Evolutionary conservation across 106 monocot genomes (phyloP).

Genomic region (Posidonia australis): DNA sequence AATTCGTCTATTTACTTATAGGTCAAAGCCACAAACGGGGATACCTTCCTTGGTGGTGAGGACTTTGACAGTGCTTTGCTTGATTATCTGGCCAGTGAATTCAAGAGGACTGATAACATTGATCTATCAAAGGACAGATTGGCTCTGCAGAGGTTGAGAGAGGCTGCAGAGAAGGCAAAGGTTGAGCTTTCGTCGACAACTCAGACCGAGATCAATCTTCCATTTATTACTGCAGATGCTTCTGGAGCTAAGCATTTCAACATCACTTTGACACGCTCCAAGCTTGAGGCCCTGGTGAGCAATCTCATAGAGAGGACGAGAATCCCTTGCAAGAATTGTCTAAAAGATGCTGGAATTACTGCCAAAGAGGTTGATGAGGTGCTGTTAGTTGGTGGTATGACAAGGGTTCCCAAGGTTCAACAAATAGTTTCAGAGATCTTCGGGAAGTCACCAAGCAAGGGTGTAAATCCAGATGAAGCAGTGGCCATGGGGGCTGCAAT

Average conservation of each 20-base stretch:
- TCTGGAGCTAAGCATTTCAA: conserved; percentile 70
- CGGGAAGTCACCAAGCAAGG: conserved; percentile 7
- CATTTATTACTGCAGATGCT: conserved; percentile 70
- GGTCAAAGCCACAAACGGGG: conserved; percentile 85
- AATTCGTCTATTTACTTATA: conserved; percentile 5
- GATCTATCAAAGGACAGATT: no score
- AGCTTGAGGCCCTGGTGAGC: conserved; percentile 55
- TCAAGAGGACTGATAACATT: conserved; percentile 48
- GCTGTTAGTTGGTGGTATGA: conserved; percentile 85
- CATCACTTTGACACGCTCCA: conserved; percentile 72
- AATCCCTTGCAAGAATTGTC: conserved; percentile 56
- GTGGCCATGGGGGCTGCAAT: conserved; percentile 14
- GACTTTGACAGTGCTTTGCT: no score
- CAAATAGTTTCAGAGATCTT: conserved; percentile 33
- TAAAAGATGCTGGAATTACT: conserved; percentile 56
- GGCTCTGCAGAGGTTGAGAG: conserved; percentile 60
- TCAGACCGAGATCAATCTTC: conserved; percentile 67
- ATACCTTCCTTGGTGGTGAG: no score
- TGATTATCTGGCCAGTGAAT: conserved; percentile 58
- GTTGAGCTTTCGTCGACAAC: conserved; percentile 72
- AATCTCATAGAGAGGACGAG: conserved; percentile 55
- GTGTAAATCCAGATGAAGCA: conserved; percentile 63
- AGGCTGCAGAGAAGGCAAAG: conserved; percentile 80
- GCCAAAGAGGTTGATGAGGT: conserved; percentile 64
- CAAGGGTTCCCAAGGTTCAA: conserved; percentile 69